These are phyloP conservation scores for Symmetrospora coprosmae DNA, from an alignment of 768 basidiomycete genomes.

Conservation along the genomic window DNA sequence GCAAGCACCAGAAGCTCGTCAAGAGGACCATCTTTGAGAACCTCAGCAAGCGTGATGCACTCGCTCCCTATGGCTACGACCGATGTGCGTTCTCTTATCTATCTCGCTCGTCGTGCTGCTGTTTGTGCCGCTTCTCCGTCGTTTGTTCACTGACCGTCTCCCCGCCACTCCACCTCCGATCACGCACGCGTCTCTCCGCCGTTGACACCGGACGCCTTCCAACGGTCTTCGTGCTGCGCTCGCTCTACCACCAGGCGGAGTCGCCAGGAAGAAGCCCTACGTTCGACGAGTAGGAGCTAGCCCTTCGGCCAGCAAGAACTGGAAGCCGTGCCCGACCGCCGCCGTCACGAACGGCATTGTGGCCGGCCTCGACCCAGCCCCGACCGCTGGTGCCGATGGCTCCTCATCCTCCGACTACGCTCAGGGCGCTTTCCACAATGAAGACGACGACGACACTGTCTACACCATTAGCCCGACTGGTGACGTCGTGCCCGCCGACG, in stretches of 20 bases:
- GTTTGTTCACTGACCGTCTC: too few species aligned
- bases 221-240: neutral
- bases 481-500: too few species aligned
- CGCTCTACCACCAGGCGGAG: conserved; percentile 13
- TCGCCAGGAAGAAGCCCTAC: conserved; percentile 5
- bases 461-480: too few species aligned
- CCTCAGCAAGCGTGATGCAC: neutral
- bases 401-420: too few species aligned
- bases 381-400: too few species aligned
- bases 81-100: conserved; percentile 3
- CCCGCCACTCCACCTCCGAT: neutral
- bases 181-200: neutral
- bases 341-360: too few species aligned
- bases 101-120: neutral
- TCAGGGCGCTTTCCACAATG: too few species aligned
- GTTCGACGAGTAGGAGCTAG: neutral
- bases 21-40: conserved; percentile 2
- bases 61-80: conserved; percentile 15
- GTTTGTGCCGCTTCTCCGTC: neutral
- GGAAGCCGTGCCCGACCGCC: conserved; percentile 16
- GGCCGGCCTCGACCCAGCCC: too few species aligned
- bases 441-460: too few species aligned
- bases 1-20: conserved; percentile 7
- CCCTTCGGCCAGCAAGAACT: neutral
- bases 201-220: too few species aligned